These are phyloP conservation scores for Symmetrospora coprosmae DNA, from an alignment of 768 basidiomycete species.

Conservation along the genomic window DNA sequence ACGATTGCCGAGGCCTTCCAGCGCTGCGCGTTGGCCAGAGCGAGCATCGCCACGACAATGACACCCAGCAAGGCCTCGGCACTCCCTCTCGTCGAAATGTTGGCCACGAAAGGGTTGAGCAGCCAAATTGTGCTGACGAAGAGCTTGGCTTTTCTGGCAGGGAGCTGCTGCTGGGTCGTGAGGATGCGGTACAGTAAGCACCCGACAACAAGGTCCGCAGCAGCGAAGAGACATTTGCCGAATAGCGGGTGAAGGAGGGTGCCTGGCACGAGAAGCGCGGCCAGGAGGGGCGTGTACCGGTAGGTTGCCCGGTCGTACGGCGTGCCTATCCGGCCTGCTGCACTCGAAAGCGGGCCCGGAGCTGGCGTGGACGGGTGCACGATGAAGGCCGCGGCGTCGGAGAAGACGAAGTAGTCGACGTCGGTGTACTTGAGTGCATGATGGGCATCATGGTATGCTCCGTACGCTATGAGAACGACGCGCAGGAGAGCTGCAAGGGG, in stretches of 20 bases:
- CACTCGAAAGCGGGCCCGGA: constrained; percentile 25
- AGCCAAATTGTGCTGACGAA: constrained; percentile 52
- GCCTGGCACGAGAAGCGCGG: constrained; percentile 67
- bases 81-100: constrained; percentile 91
- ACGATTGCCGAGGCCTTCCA: constrained; percentile 53
- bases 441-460: constrained; percentile 74
- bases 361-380: constrained; percentile 39
- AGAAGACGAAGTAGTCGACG: constrained; percentile 89
- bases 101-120: constrained; percentile 83
- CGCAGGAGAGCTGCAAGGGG: constrained; percentile 42
- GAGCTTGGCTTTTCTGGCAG: neutral
- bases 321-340: constrained; percentile 41
- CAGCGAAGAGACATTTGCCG: constrained; percentile 78
- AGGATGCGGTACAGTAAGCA: constrained; percentile 47
- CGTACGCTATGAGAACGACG: constrained; percentile 60
- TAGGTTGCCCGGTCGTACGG: constrained; percentile 87
- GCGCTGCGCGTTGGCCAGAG: constrained; percentile 42
- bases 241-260: constrained; percentile 65
- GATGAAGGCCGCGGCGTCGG: constrained; percentile 68
- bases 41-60: constrained; percentile 59
- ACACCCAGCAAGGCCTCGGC: constrained; percentile 76
- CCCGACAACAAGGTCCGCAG: constrained; percentile 68
- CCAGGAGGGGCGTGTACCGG: constrained; percentile 87
- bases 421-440: constrained; percentile 92
- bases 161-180: neutral